These are phyloP conservation scores for Trichophyton benhamiae DNA, from an alignment of 2,329 filamentous ascomycete species.

Conservation along the genomic window DNA sequence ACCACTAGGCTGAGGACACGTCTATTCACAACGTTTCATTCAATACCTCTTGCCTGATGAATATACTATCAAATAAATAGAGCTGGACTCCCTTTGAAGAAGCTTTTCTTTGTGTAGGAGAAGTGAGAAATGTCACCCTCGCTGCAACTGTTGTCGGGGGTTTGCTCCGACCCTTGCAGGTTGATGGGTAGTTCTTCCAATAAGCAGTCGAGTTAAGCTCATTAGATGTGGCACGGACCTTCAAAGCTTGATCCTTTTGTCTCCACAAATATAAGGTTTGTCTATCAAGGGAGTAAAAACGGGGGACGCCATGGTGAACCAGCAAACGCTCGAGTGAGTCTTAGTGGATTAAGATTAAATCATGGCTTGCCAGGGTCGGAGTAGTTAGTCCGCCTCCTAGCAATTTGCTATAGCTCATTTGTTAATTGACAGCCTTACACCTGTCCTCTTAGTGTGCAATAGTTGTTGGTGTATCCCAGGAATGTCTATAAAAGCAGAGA, in stretches of 20 bases:
- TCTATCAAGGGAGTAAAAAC: neutral
- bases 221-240: neutral
- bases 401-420: neutral
- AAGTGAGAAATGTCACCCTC: no score
- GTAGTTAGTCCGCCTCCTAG: neutral
- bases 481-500: neutral
- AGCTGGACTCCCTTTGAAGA: no score
- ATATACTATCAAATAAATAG: no score
- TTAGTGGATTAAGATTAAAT: neutral
- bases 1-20: no score
- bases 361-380: neutral
- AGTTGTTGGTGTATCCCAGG: neutral
- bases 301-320: neutral
- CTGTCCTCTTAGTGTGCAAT: neutral
- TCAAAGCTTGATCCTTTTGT: neutral
- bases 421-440: no score
- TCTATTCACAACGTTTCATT: no score
- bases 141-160: neutral
- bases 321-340: neutral
- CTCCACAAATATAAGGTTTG: neutral
- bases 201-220: neutral
- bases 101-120: no score
- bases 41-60: no score
- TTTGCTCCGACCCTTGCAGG: neutral
- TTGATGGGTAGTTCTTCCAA: neutral